Base-by-base conservation (phyloP, 768 basidiomycete genomes). In the Leccinum fibrillosum region DNA sequence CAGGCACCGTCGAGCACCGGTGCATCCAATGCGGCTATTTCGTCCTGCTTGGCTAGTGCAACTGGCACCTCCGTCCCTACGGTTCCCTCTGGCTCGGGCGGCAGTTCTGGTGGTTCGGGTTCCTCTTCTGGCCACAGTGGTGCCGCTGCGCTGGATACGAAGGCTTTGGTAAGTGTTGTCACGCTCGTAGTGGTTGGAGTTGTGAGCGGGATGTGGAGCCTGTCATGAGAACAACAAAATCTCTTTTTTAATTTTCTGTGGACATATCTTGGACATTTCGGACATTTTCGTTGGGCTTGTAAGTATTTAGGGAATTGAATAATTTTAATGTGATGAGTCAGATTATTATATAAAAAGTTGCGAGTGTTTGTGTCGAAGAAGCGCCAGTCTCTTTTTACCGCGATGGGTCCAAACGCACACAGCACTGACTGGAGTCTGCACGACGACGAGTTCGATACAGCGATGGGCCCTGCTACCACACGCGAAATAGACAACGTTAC, bases 1-100 rank as follows among this genome's bases (percentile, higher is more conserved):
- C 68, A 67, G 3, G 82, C 84, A 15, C 79, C 87, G 30, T 69
- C 86, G 7, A 67, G 71, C 49, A 74, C 74, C 15, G 74, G 79
- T 10, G 78, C 78, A 28, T 82, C 84, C 44, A 76, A 76, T 56
- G 73, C 84, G 37, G 87, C 82, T 42, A 86, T 81, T 23, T 81
- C 76, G 54, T 86, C 88, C 13, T 93, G 90, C 67, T 72, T 91
- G 55, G 70, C 89, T 19, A 85, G 78, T 67, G 82, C 87, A 15
- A 71, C 75, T 13, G 80, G 86, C 13, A 86, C 85, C 7, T 86
- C 85, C 69, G 81, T 83, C 9, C 90, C 90, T 4, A 79, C 78
- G 26, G 55, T 60, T 13, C 66, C 69, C 34, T 57, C 67, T 17
- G 0, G 15, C 39, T 42, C 39, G 11, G 19, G 42, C 6, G 19